A percentile compares a stretch with the other conserved stretches of the same genome.
Evolutionary conservation across 2,329 filamentous ascomycete species (phyloP).

Genomic region (Botrytis elliptica): DNA sequence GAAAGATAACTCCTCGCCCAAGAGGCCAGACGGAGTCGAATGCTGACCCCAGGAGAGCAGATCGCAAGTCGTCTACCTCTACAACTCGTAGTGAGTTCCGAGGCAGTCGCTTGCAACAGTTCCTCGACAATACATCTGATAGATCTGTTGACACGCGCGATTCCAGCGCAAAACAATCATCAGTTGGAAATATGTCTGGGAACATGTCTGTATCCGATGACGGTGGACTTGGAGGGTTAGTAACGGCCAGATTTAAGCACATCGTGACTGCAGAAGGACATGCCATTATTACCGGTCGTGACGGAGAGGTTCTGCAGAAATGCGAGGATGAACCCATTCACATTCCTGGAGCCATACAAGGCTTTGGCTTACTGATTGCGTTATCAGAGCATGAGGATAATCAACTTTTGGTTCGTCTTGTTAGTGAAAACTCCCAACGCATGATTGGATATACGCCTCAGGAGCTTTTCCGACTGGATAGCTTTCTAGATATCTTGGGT

Average conservation of each 20-base stretch:
- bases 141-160: conserved; percentile 24
- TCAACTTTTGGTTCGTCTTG: conserved; percentile 67
- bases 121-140: conserved; percentile 34
- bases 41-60: conserved; percentile 3
- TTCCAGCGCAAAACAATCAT: conserved; percentile 19
- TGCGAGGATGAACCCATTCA: conserved; percentile 94
- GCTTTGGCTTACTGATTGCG: conserved; percentile 76
- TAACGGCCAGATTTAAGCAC: conserved; percentile 78
- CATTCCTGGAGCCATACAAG: conserved; percentile 55
- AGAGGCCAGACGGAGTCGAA: not conserved
- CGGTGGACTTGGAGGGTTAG: conserved; percentile 39
- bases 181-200: conserved; percentile 2
- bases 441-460: conserved; percentile 76
- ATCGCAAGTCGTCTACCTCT: conserved; percentile 25
- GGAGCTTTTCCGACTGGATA: conserved; percentile 70
- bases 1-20: conserved; percentile 6
- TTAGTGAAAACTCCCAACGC: conserved; percentile 75
- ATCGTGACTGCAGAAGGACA: conserved; percentile 74
- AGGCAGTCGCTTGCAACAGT: conserved; percentile 31
- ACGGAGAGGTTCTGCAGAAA: conserved; percentile 67
- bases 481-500: conserved; percentile 69
- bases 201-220: conserved; percentile 16
- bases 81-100: conserved; percentile 24
- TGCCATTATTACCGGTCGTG: conserved; percentile 76
- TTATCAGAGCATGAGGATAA: conserved; percentile 69